Evolutionary conservation across 2,329 filamentous ascomycete species (phyloP).

Genomic region (Fusarium mundagurra): DNA sequence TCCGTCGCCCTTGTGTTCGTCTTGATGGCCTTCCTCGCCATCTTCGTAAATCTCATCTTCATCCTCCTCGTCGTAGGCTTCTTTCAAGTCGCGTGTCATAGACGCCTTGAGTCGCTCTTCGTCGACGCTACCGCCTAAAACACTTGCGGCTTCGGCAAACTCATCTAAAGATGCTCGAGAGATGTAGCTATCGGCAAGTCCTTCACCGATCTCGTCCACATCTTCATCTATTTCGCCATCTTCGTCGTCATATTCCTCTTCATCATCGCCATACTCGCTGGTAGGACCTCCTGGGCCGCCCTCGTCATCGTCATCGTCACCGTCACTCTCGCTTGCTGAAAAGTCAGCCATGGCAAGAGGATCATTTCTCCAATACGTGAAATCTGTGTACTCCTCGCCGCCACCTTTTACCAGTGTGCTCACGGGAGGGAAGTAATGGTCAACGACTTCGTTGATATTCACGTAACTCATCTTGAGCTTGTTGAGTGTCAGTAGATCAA

Average conservation of each 20-base stretch:
- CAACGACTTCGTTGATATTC: constrained; percentile 95
- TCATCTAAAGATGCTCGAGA: constrained; percentile 48
- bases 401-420: constrained; percentile 87
- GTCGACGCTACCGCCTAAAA: constrained; percentile 56
- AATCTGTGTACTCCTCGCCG: constrained; percentile 95
- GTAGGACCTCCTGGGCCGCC: constrained; percentile 64
- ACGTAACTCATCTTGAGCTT: constrained; percentile 97
- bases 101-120: constrained; percentile 55
- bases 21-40: constrained; percentile 32
- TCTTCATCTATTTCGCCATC: constrained; percentile 54
- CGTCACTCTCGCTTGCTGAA: constrained; percentile 77
- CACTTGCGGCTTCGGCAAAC: constrained; percentile 54
- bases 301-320: constrained; percentile 61
- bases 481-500: constrained; percentile 90
- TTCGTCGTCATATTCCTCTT: constrained; percentile 55
- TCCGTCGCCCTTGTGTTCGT: constrained; percentile 35
- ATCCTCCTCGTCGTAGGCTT: constrained; percentile 49
- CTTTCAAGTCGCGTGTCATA: constrained; percentile 53
- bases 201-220: constrained; percentile 53
- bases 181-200: constrained; percentile 44
- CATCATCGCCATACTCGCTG: constrained; percentile 55
- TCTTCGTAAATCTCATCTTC: constrained; percentile 54
- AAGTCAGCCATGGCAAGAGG: constrained; percentile 90
- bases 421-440: constrained; percentile 97
- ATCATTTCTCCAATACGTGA: constrained; percentile 92